Conservation (phyloP, 169 alveolate genomes). For the Miamiensis avidus region DNA sequence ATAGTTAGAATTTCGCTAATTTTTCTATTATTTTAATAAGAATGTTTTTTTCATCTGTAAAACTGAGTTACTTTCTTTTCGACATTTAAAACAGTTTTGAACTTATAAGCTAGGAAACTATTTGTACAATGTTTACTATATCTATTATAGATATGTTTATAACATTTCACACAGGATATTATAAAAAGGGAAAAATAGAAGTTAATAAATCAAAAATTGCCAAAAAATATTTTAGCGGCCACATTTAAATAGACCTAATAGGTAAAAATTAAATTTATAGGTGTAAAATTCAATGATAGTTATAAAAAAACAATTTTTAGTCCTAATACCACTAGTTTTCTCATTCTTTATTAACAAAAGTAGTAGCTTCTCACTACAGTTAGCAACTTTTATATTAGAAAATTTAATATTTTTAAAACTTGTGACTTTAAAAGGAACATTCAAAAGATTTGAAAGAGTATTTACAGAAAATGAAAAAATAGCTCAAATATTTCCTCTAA, state of each 20-base stretch:
- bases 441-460: neutral
- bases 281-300: too few relatives aligned
- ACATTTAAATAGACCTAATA: neutral
- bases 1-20: neutral
- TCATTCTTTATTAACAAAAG: neutral
- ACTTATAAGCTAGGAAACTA: neutral
- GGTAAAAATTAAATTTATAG: too few relatives aligned
- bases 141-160: neutral
- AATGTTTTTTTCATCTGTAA: neutral
- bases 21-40: neutral
- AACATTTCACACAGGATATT: neutral
- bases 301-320: too few relatives aligned
- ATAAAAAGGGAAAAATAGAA: neutral
- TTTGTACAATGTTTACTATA: neutral
- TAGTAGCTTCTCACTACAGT: neutral
- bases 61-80: neutral
- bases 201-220: neutral
- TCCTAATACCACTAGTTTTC: neutral
- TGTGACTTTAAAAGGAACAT: neutral
- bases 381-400: neutral
- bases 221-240: neutral
- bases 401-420: too few relatives aligned
- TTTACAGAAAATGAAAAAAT: neutral
- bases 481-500: neutral
- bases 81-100: neutral